These are phyloP conservation scores for Echinochloa phyllopogon DNA, from an alignment of 176 grass and related monocot species.

Conservation along the genomic window DNA sequence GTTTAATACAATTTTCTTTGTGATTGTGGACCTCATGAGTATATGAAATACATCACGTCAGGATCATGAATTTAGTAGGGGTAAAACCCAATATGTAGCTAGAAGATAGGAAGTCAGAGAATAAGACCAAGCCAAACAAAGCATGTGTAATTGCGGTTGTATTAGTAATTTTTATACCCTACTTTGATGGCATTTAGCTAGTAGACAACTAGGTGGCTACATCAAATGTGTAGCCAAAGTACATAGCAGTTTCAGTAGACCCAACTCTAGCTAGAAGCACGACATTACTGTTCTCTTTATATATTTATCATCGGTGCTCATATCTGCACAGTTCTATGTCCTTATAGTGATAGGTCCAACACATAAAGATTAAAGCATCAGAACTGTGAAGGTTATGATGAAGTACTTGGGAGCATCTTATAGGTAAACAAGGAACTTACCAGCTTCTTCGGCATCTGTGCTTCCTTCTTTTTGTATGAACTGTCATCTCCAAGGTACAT, in stretches of 20 bases:
- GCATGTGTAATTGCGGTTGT: not conserved
- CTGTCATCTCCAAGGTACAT: slow-evolving; percentile 79
- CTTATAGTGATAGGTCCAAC: not conserved
- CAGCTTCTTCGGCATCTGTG: slow-evolving; percentile 82
- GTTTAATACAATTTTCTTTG: not conserved
- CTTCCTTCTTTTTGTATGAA: slow-evolving; percentile 88
- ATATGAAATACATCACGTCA: not conserved
- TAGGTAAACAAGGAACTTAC: slow-evolving; percentile 49
- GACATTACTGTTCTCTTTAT: not conserved
- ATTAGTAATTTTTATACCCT: slow-evolving; percentile 5
- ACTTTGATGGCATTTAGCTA: slow-evolving; percentile 21
- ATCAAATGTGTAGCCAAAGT: slow-evolving; percentile 25
- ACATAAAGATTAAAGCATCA: not conserved
- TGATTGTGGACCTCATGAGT: slow-evolving; percentile 17
- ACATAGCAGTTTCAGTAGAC: not conserved
- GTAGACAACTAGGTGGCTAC: slow-evolving; percentile 8
- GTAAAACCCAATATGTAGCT: not conserved
- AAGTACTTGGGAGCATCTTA: slow-evolving; percentile 16
- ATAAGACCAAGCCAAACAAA: slow-evolving; percentile 17
- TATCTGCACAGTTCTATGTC: slow-evolving; percentile 25
- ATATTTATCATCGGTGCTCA: slow-evolving; percentile 23
- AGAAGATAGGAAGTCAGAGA: not conserved
- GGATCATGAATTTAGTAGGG: not conserved
- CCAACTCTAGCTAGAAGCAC: slow-evolving; percentile 4
- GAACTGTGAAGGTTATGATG: slow-evolving; percentile 21